Conservation (phyloP, 2,329 filamentous ascomycete genomes). For the Aschersonia sp. region DNA sequence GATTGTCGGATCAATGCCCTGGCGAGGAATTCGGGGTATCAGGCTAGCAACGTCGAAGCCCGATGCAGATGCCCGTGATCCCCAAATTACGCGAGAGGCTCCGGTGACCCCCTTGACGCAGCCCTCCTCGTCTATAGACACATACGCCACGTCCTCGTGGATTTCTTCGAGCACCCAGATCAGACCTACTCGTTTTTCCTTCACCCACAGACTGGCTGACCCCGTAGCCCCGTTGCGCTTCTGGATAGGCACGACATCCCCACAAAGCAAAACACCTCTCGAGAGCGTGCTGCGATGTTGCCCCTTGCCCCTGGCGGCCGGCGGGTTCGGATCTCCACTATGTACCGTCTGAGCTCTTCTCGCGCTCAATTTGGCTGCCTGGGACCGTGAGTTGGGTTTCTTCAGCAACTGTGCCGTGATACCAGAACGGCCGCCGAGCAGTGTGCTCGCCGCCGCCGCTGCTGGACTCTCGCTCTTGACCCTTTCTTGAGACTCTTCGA, state of each 20-base stretch:
- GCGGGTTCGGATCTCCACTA: slow-evolving; percentile 36
- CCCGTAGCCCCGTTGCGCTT: slow-evolving; percentile 88
- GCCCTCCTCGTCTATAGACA: slow-evolving; percentile 67
- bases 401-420: slow-evolving; percentile 80
- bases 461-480: slow-evolving; percentile 20
- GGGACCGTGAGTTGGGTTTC: slow-evolving; percentile 54
- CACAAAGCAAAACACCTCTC: slow-evolving; percentile 79
- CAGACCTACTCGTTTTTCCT: slow-evolving; percentile 83
- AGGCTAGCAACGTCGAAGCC: slow-evolving; percentile 66
- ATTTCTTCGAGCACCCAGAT: slow-evolving; percentile 99
- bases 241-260: slow-evolving; percentile 95
- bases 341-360: slow-evolving; percentile 52
- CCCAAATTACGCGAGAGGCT: slow-evolving; percentile 79
- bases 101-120: slow-evolving; percentile 55
- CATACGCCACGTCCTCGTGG: slow-evolving; percentile 73
- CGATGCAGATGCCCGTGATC: slow-evolving; percentile 46
- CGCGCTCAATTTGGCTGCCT: slow-evolving; percentile 33
- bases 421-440: slow-evolving; percentile 53
- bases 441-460: slow-evolving; percentile 26
- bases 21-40: slow-evolving; percentile 68
- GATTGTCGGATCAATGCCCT: slow-evolving; percentile 53
- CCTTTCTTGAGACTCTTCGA: slow-evolving; percentile 15
- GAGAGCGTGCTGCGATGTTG: slow-evolving; percentile 64
- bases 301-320: slow-evolving; percentile 36
- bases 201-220: slow-evolving; percentile 94